Evolutionary conservation across 176 grass and related monocot species (phyloP), one percentile per base, ranked within the genome.

Genomic region (Puya raimondii): DNA sequence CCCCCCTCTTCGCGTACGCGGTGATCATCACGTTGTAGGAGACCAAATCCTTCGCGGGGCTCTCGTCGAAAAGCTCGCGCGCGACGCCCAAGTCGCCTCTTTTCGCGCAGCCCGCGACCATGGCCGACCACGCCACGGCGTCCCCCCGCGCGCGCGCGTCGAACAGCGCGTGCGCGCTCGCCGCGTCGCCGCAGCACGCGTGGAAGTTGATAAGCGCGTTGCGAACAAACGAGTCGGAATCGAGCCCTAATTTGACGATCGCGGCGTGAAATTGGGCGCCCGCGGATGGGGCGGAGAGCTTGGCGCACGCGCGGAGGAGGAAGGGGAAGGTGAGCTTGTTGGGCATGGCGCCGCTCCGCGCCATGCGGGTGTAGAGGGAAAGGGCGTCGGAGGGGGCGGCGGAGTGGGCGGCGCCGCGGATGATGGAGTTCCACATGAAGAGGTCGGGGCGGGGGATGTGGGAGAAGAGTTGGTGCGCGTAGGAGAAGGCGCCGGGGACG

Each of bases 11-110:
- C 2, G 76, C 81, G 21, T 91, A 96, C 0, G 76, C 83, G 0
- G 83, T 91, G 74, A 96, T 96, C 88, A 96, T 96, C 27, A 96
- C 81, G 20, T 96, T 96, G 81, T 83, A 91, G 54, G 88, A 89
- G 22, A 89, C 64, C 63, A 82, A 79, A 73, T 96, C 88, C 74
- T 86, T 96, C 17, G 80, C 83, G 21, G 88, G 81, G 10, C 74
- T 84, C 12, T 87, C 81, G 51, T 91, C 86, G 68, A 96, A 96
- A 70, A 96, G 66, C 68, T 87, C 47, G 50, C 83, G 80, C 47
- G 92, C 88, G 51, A 82, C 49, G 63, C 51, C 42, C 65, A 91
- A 65, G 50, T 91, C 70, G 23, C 92, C 92, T 85, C 88, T 82
- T 64, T 76, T 83, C 2, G 83, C 86, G 52, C 71, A 87, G 8